Conservation (phyloP, 148 eudicot species). For the Heliosperma pusillum region DNA sequence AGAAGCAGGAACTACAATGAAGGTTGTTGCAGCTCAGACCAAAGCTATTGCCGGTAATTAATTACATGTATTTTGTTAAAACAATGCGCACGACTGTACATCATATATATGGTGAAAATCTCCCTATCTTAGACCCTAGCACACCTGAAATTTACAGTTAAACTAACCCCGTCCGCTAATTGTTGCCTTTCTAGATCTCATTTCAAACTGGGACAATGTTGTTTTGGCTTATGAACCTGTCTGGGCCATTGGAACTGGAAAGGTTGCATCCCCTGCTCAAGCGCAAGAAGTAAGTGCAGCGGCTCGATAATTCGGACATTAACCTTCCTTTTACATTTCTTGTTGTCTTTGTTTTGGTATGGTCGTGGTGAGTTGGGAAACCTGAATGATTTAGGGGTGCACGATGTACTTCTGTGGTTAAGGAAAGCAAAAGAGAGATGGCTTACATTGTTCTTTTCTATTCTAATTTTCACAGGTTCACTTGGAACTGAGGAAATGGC, state of each 20-base stretch:
- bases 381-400: not conserved
- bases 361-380: not conserved
- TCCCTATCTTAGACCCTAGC: not conserved
- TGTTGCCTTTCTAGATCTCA: constrained; percentile 32
- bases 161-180: too few species aligned
- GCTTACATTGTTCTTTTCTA: too few species aligned
- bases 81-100: not conserved
- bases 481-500: constrained; percentile 56
- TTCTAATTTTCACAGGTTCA: constrained; percentile 41
- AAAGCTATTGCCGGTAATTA: constrained; percentile 64
- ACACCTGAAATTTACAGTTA: too few species aligned
- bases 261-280: constrained; percentile 60
- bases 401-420: too few species aligned
- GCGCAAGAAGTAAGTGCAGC: constrained; percentile 54
- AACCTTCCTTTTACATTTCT: not conserved
- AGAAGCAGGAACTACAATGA: constrained; percentile 56
- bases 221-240: constrained; percentile 64
- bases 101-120: not conserved
- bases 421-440: too few species aligned
- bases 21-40: constrained; percentile 63
- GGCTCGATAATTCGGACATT: not conserved
- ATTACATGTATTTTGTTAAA: not conserved
- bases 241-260: constrained; percentile 69
- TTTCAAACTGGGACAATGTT: constrained; percentile 48
- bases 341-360: not conserved